Percentiles rank a stretch among this genome's conserved stretches.
These are phyloP conservation scores for Sporothrix globosa DNA, from an alignment of 2,329 filamentous ascomycete genomes.

Conservation along the genomic window DNA sequence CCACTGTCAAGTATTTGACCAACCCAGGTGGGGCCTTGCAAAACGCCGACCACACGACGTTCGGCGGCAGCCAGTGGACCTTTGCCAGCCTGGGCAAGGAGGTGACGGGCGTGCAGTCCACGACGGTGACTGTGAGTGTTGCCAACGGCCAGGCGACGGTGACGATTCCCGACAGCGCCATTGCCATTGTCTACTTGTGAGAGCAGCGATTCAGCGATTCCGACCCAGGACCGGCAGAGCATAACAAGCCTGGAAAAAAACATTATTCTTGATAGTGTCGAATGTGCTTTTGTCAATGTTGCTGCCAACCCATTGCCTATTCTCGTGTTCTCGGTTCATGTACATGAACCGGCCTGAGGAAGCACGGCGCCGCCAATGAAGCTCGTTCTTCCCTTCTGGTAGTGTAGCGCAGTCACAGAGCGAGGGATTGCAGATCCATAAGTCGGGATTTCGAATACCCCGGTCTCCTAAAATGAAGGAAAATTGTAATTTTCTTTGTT, in stretches of 20 bases:
- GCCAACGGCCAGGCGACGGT: not conserved
- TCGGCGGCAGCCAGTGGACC: constrained; percentile 23
- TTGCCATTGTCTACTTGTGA: constrained; percentile 23
- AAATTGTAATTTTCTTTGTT: constrained; percentile 8
- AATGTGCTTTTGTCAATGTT: no score
- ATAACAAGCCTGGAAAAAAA: no score
- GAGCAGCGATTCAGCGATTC: no score
- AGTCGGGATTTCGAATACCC: constrained; percentile 32
- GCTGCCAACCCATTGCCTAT: no score
- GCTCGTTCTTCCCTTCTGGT: constrained; percentile 14
- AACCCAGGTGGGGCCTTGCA: constrained; percentile 21
- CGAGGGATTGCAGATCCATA: constrained; percentile 34
- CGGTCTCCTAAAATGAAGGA: constrained; percentile 23
- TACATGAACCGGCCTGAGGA: not conserved
- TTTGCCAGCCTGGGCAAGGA: constrained; percentile 6
- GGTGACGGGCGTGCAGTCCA: constrained; percentile 4
- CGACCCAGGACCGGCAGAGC: no score
- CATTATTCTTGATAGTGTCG: no score
- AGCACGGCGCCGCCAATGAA: constrained; percentile 3
- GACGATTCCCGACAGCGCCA: not conserved
- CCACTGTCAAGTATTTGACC: constrained; percentile 15
- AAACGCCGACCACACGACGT: constrained; percentile 6
- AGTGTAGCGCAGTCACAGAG: constrained; percentile 32
- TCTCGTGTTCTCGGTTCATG: no score
- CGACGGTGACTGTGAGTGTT: not conserved